phyloP scores from a whole-genome alignment of 305 asterid genomes.

The Fraxinus floribunda region DNA sequence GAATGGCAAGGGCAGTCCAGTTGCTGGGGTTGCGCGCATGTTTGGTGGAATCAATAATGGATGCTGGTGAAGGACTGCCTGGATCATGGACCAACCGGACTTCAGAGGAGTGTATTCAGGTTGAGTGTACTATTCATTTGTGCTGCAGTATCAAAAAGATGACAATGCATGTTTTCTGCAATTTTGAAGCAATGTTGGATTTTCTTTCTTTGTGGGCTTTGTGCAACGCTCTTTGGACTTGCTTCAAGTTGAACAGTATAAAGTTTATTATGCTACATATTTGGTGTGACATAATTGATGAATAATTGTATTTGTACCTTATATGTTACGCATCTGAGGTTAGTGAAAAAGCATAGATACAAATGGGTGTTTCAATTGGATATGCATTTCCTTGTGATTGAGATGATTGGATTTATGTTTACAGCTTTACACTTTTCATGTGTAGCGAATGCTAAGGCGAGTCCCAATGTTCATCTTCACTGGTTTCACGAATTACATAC shows the following conservation, averaged over 20 bases:
- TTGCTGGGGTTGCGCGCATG: constrained; percentile 70
- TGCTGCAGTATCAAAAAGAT: not conserved
- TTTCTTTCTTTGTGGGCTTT: not conserved
- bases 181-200: not conserved
- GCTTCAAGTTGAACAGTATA: not conserved
- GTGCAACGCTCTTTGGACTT: not conserved
- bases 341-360: not conserved
- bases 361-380: not conserved
- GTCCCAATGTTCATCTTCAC: not conserved
- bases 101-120: constrained; percentile 67
- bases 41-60: constrained; percentile 73
- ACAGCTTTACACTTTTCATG: not conserved
- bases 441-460: not conserved
- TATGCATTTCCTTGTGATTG: not conserved
- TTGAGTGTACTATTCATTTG: constrained; percentile 11
- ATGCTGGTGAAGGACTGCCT: constrained; percentile 77
- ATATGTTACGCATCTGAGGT: not conserved
- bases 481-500: not conserved
- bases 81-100: constrained; percentile 56
- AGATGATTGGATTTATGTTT: not conserved
- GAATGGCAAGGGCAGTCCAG: constrained; percentile 73
- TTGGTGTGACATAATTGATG: not conserved
- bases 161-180: not conserved
- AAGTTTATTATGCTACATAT: not conserved
- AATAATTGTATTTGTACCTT: not conserved